Conservation (phyloP, 2,329 filamentous ascomycete species). For the Alternaria incomplexa region DNA sequence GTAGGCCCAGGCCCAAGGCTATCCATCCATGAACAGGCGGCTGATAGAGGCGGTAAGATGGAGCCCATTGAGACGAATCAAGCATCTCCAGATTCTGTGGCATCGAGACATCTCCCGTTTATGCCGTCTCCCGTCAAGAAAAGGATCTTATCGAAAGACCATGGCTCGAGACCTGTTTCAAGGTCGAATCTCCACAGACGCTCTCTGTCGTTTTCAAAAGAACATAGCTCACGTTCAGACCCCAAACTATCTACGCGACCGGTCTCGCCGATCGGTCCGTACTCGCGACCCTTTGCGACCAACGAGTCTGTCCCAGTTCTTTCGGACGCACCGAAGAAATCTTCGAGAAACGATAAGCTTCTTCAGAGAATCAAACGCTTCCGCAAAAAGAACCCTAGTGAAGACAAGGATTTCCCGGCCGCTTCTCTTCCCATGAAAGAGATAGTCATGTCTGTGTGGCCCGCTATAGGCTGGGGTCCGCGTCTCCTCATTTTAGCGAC, state of each 20-base stretch:
- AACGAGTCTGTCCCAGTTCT: not conserved
- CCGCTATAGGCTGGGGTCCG: constrained; percentile 61
- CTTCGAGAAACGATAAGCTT: not conserved
- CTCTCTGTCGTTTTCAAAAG: constrained; percentile 2
- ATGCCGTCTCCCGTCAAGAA: constrained; percentile 1
- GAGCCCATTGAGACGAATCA: not conserved
- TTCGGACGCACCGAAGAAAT: not conserved
- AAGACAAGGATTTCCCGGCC: not conserved
- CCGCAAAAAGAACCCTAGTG: not conserved
- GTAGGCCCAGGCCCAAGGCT: not conserved
- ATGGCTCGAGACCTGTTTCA: constrained; percentile 7
- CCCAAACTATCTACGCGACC: constrained; percentile 13
- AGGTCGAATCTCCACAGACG: constrained; percentile 4
- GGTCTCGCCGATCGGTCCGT: not conserved
- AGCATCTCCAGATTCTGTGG: not conserved
- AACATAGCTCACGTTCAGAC: constrained; percentile 4
- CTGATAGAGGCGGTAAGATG: not conserved
- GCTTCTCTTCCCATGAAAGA: constrained; percentile 49
- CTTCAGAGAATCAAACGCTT: not conserved
- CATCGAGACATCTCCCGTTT: not conserved
- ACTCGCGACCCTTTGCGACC: constrained; percentile 10
- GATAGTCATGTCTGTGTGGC: constrained; percentile 76
- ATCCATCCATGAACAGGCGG: constrained; percentile 3
- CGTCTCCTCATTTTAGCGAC: constrained; percentile 65
- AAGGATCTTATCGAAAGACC: not conserved